These are phyloP conservation scores for Rhodofomes roseus DNA, from an alignment of 1,284 basidiomycete species.

Conservation along the genomic window DNA sequence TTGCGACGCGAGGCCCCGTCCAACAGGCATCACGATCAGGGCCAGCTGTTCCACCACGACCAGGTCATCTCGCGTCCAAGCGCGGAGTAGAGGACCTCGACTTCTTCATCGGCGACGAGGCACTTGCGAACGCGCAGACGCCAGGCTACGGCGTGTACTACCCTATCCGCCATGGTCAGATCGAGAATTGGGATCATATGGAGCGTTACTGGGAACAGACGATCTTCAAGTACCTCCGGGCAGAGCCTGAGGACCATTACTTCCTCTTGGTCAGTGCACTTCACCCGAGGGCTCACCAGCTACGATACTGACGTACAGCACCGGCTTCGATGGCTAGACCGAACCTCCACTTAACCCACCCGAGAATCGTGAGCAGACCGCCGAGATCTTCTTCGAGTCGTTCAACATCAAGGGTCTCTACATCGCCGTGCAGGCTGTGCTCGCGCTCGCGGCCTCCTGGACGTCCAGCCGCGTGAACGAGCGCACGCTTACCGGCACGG, in stretches of 20 bases:
- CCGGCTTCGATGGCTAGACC: constrained; percentile 52
- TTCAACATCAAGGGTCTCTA: constrained; percentile 98
- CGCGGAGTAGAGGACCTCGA: constrained; percentile 98
- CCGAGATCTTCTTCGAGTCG: constrained; percentile 99
- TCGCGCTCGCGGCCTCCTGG: constrained; percentile 99
- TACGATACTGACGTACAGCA: neutral
- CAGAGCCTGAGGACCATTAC: constrained; percentile 99
- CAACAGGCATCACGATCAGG: constrained; percentile 58
- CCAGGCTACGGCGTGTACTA: constrained; percentile 93
- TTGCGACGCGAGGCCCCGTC: constrained; percentile 78
- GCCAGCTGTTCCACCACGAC: constrained; percentile 79
- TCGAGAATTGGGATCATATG: constrained; percentile 99
- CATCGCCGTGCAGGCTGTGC: constrained; percentile 98
- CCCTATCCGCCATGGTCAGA: constrained; percentile 97
- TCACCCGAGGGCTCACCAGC: neutral
- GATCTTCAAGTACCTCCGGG: constrained; percentile 99
- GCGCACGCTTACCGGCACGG: constrained; percentile 94
- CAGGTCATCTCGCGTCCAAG: constrained; percentile 92
- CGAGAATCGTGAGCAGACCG: constrained; percentile 98
- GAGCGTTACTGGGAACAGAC: constrained; percentile 99
- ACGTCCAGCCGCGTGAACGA: constrained; percentile 90
- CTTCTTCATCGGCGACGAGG: constrained; percentile 99
- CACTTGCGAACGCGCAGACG: constrained; percentile 89
- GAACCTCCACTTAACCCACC: constrained; percentile 98
- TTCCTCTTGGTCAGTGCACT: constrained; percentile 81